Percentiles rank a stretch among this genome's conserved stretches.
These are phyloP conservation scores for Royoungia palumana DNA, from an alignment of 768 basidiomycete genomes.

Conservation along the genomic window DNA sequence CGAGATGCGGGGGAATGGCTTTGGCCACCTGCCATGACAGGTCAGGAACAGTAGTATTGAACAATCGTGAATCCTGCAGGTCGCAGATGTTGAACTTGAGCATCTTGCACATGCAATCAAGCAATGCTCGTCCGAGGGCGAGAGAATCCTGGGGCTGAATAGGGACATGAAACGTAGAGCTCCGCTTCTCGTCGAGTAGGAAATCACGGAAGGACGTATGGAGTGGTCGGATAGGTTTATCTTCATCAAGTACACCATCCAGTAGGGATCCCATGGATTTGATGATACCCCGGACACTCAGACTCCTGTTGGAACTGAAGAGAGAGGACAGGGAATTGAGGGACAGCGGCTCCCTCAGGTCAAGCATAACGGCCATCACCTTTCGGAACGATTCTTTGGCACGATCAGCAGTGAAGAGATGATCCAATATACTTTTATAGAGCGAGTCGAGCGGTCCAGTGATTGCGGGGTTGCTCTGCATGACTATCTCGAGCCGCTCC, in stretches of 20 bases:
- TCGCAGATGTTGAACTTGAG: conserved; percentile 6
- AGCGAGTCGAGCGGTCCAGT: neutral
- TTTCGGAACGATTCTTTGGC: neutral
- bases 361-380: neutral
- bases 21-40: neutral
- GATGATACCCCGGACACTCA: neutral
- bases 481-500: neutral
- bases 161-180: neutral
- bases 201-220: conserved; percentile 3
- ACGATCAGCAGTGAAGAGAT: neutral
- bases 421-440: neutral
- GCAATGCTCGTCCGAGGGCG: neutral
- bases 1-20: neutral
- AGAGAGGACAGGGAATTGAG: neutral
- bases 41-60: neutral
- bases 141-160: neutral
- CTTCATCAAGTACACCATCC: neutral
- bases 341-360: neutral
- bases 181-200: neutral
- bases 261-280: neutral
- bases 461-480: neutral
- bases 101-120: conserved; percentile 1
- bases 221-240: neutral
- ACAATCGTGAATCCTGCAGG: neutral
- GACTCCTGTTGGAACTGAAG: neutral